Base-by-base conservation (phyloP, 192 early-diverging fungal species). In the Pilobolus umbonatus region DNA sequence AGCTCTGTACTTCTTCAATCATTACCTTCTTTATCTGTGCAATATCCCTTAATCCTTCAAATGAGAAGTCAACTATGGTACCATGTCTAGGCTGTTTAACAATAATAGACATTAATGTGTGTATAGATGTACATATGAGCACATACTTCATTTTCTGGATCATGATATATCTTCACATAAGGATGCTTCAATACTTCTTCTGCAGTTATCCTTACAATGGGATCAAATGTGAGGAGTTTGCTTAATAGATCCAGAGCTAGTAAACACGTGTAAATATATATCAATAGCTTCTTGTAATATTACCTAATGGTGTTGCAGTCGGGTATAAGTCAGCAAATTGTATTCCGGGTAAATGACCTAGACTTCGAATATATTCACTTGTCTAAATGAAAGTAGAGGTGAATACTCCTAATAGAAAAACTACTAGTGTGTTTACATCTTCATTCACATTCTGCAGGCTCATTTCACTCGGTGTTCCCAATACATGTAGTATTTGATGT, bases 381-480 rank as follows among this genome's bases (percentile, higher is more conserved):
- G 95, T 76, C 72, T 96, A 93, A 10, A 42, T 60, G 1, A 35
- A 19, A 12, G 44, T 54, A 24, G 15, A 42, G 22, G 19, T 32
- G 10, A 21, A 56, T 46, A 46, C 8, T 57, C 64, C 68, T 75
- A 89, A 84, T 60, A 92, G 82, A 57, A 94, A 89, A 64, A 88
- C 91, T 15, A 91, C 93, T 61, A 95, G 88, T 35, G 89, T 79
- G 40, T 77, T 64, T 53, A 96, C 69, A 6, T 89, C 89, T 34
- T 77, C 86, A 56, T n/a, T n/a, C n/a, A n/a, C n/a, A n/a, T n/a
- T n/a, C n/a, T n/a, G n/a, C n/a, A n/a, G n/a, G n/a, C n/a, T n/a
- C n/a, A n/a, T n/a, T n/a, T 91, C 90, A 68, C 90, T 88, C 15
- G 95, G 95, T 3, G 94, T 95, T 45, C 95, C 95, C 36, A 95